These are phyloP conservation scores for Teratosphaeria epicoccoides DNA, from an alignment of 2,329 filamentous ascomycete genomes.

Conservation along the genomic window DNA sequence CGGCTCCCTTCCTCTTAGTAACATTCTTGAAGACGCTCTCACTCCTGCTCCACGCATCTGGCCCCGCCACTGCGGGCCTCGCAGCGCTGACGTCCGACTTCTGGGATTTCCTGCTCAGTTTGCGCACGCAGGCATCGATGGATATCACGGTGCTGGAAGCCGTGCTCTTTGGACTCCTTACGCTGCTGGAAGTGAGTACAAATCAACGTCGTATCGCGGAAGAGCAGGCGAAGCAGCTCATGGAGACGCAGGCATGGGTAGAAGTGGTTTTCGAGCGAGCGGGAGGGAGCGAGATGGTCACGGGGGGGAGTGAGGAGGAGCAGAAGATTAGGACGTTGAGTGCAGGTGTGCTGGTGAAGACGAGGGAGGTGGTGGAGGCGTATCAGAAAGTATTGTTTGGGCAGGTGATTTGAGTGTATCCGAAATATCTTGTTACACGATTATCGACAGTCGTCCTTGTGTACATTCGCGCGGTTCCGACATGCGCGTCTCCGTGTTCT, in stretches of 20 bases:
- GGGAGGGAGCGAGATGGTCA: constrained; percentile 28
- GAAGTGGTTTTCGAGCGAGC: constrained; percentile 56
- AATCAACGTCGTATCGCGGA: constrained; percentile 58
- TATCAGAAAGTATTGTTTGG: constrained; percentile 71
- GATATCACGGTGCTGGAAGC: constrained; percentile 56
- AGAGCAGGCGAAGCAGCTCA: constrained; percentile 61
- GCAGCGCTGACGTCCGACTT: constrained; percentile 74
- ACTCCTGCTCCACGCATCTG: constrained; percentile 70
- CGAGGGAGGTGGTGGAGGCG: constrained; percentile 71
- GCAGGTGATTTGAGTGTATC: constrained; percentile 1
- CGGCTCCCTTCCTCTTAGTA: constrained; percentile 64
- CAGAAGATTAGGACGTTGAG: constrained; percentile 69
- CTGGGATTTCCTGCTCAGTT: constrained; percentile 66
- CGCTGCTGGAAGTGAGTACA: constrained; percentile 70
- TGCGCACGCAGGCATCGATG: constrained; percentile 43
- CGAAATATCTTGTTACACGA: too few species aligned
- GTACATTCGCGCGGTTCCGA: too few species aligned
- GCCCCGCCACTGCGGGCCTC: constrained; percentile 64
- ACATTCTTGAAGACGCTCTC: constrained; percentile 80
- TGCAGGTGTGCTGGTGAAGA: constrained; percentile 64
- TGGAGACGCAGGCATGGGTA: constrained; percentile 85
- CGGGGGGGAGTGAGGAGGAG: constrained; percentile 60
- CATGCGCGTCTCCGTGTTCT: neutral
- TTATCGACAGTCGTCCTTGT: too few species aligned
- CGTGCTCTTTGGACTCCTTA: constrained; percentile 67